Percentiles rank a stretch among this genome's conserved stretches.
These are phyloP conservation scores for Phytophthora lateralis DNA, from an alignment of 352 stramenopile species.

Conservation along the genomic window DNA sequence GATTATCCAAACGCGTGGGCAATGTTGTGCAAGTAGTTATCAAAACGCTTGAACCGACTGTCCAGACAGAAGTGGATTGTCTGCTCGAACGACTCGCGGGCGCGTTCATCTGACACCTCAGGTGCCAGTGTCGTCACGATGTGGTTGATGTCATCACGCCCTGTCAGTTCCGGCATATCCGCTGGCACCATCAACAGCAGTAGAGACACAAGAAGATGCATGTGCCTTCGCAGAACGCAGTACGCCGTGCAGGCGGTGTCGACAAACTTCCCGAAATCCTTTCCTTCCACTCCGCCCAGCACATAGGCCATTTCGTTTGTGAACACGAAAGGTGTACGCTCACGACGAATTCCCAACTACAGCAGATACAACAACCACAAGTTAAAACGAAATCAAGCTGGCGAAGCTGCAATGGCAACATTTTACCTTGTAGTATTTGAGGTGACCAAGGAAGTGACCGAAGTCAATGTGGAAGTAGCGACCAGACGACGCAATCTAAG, in stretches of 20 bases:
- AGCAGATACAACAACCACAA: background rate
- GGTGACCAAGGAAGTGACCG: slow-evolving; percentile 86
- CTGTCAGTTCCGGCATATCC: slow-evolving; percentile 83
- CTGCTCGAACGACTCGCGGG: slow-evolving; percentile 70
- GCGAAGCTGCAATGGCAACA: background rate
- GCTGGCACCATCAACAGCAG: slow-evolving; percentile 89
- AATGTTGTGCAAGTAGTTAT: slow-evolving; percentile 86
- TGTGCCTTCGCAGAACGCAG: slow-evolving; percentile 83
- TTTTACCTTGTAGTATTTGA: slow-evolving; percentile 80
- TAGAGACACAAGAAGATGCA: slow-evolving; percentile 85
- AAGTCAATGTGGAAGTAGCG: slow-evolving; percentile 93
- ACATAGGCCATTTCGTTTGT: slow-evolving; percentile 90
- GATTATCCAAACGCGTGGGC: slow-evolving; percentile 42
- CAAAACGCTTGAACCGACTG: slow-evolving; percentile 87
- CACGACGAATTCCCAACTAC: slow-evolving; percentile 79
- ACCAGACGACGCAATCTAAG: slow-evolving; percentile 67
- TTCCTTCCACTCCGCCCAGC: slow-evolving; percentile 74
- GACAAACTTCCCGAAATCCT: slow-evolving; percentile 77
- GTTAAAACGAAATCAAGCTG: background rate
- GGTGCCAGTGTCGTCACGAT: slow-evolving; percentile 77
- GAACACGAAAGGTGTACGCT: slow-evolving; percentile 89
- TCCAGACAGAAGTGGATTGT: slow-evolving; percentile 85
- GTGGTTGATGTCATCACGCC: slow-evolving; percentile 87
- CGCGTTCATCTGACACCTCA: slow-evolving; percentile 71
- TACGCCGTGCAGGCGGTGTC: slow-evolving; percentile 77